Evolutionary conservation across 176 grass and related monocot genomes (phyloP).

Genomic region (Hsuehochloa calcarea): DNA sequence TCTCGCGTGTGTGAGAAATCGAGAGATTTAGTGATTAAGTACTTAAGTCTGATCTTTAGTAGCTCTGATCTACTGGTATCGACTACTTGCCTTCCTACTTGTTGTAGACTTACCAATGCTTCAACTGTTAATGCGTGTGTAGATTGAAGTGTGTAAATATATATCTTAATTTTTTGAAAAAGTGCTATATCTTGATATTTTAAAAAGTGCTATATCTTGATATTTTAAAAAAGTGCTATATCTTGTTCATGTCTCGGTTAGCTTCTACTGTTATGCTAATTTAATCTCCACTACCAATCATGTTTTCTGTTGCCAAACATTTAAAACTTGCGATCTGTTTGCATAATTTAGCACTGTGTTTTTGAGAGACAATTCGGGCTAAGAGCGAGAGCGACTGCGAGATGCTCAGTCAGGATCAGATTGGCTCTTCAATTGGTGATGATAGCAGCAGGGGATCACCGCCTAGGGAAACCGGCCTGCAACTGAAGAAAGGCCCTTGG

Average conservation of each 20-base stretch:
- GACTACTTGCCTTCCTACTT: not conserved
- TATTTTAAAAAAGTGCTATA: not conserved
- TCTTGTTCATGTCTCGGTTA: not conserved
- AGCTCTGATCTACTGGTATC: not conserved
- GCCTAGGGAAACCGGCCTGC: not conserved
- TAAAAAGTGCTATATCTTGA: not conserved
- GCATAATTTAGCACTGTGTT: slow-evolving; percentile 4
- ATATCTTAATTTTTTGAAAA: not conserved
- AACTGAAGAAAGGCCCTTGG: slow-evolving; percentile 88
- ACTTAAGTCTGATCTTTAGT: not conserved
- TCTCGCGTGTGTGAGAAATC: not conserved
- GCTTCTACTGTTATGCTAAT: not conserved
- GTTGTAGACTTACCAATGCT: not conserved
- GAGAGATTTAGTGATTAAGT: not conserved
- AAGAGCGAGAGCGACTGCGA: slow-evolving; percentile 22
- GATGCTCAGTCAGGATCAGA: slow-evolving; percentile 38
- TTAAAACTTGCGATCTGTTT: not conserved
- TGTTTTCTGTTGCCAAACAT: not conserved
- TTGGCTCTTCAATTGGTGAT: slow-evolving; percentile 17
- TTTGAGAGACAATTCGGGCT: not conserved
- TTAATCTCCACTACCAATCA: not conserved
- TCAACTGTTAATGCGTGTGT: not conserved
- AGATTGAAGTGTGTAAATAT: not conserved
- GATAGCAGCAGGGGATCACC: slow-evolving; percentile 28
- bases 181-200: not conserved